Evolutionary conservation across 2,329 filamentous ascomycete genomes (phyloP).

Genomic region (Arachnomyces sp.): DNA sequence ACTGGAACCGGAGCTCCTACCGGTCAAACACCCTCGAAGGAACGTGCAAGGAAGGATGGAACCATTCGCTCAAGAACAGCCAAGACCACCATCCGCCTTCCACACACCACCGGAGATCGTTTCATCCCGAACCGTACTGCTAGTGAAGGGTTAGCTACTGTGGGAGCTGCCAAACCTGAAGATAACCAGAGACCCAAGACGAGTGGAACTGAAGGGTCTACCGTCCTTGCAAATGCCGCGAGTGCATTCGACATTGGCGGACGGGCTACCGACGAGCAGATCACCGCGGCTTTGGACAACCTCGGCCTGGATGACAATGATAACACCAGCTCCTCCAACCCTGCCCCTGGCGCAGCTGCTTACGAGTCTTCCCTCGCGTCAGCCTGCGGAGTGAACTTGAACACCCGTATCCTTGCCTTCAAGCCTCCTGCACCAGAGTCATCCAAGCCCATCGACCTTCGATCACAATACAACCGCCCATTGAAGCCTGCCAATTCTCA

Average conservation of each 20-base stretch:
- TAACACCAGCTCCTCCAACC: conserved; percentile 59
- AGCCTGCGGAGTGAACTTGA: conserved; percentile 86
- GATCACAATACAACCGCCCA: conserved; percentile 95
- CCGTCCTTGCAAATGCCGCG: conserved; percentile 67
- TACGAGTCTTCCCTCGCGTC: conserved; percentile 87
- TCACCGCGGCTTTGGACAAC: conserved; percentile 69
- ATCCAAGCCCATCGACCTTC: conserved; percentile 93
- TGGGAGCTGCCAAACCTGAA: conserved; percentile 76
- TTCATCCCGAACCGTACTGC: conserved; percentile 93
- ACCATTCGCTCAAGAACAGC: conserved; percentile 39
- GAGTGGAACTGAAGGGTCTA: conserved; percentile 62
- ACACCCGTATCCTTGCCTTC: conserved; percentile 93
- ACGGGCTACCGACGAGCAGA: conserved; percentile 61
- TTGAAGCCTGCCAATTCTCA: conserved; percentile 67
- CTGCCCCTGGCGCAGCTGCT: conserved; percentile 78
- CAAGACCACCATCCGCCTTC: conserved; percentile 67
- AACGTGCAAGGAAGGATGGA: conserved; percentile 50
- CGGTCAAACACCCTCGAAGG: conserved; percentile 53
- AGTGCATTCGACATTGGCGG: conserved; percentile 57
- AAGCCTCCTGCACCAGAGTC: conserved; percentile 98
- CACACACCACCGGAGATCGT: conserved; percentile 70
- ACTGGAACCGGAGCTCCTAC: conserved; percentile 65
- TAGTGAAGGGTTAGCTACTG: conserved; percentile 79
- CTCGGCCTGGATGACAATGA: conserved; percentile 64
- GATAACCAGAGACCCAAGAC: conserved; percentile 69